Evolutionary conservation across 208 protist species (phyloP).

Genomic region (Trypanosoma mega): DNA sequence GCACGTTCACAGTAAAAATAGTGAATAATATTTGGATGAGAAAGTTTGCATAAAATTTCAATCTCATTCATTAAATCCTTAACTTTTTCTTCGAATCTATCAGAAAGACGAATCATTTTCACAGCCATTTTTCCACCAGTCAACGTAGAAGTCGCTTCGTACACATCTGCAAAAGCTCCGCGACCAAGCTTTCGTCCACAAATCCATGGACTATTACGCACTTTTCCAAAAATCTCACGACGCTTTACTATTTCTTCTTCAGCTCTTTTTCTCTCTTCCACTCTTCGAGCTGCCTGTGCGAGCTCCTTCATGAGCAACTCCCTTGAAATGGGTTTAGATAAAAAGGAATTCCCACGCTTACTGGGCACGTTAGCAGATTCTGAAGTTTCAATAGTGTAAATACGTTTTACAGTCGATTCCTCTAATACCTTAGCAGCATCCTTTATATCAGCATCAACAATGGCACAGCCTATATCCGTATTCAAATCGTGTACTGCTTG

Average conservation of each 20-base stretch:
- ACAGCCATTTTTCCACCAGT: constrained; percentile 85
- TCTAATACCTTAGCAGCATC: constrained; percentile 46
- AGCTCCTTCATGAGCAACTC: constrained; percentile 41
- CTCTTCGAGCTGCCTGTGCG: constrained; percentile 31
- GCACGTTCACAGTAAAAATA: constrained; percentile 76
- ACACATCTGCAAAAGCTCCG: constrained; percentile 74
- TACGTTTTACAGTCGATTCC: constrained; percentile 39
- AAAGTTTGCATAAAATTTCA: constrained; percentile 59
- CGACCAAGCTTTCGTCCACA: constrained; percentile 53
- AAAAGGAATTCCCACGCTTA: constrained; percentile 37
- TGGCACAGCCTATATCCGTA: constrained; percentile 60
- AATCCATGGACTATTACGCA: constrained; percentile 66
- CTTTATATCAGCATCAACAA: constrained; percentile 50
- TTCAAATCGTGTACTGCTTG: constrained; percentile 51
- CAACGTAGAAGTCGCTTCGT: constrained; percentile 62
- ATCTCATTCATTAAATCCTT: constrained; percentile 77
- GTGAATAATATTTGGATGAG: constrained; percentile 81
- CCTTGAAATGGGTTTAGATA: constrained; percentile 48
- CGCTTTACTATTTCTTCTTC: constrained; percentile 53
- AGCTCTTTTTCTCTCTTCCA: constrained; percentile 46
- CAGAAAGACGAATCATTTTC: constrained; percentile 66
- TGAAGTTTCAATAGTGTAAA: constrained; percentile 64
- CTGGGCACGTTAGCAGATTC: constrained; percentile 32
- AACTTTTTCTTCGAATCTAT: constrained; percentile 55
- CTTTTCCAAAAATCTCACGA: constrained; percentile 48